Conservation (phyloP, 208 protist species). For the Trypanosoma scelopori region DNA sequence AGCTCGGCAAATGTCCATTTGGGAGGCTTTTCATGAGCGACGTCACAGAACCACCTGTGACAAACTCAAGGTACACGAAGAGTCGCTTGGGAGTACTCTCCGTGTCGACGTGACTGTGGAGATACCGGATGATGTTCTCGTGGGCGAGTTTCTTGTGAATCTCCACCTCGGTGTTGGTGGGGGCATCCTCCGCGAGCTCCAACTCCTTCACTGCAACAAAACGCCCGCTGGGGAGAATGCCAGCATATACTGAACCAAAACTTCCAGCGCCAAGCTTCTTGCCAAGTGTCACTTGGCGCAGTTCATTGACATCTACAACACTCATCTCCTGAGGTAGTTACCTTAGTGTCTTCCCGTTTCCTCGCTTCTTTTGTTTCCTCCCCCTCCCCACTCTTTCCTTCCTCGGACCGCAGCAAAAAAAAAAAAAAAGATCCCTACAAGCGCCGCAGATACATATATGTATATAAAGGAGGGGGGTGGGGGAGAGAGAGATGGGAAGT, state of each 20-base stretch:
- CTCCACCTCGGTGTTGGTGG: constrained; percentile 86
- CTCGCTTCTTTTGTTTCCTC: neutral
- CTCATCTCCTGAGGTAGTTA: constrained; percentile 30
- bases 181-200: constrained; percentile 80
- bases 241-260: constrained; percentile 88
- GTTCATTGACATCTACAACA: constrained; percentile 61
- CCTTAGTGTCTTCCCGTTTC: constrained; percentile 4
- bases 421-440: constrained; percentile 9
- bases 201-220: constrained; percentile 91
- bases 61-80: constrained; percentile 92
- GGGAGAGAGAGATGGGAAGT: neutral
- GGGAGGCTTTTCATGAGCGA: constrained; percentile 88
- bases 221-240: constrained; percentile 80
- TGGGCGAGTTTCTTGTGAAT: constrained; percentile 90
- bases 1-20: constrained; percentile 66
- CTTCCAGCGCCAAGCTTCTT: constrained; percentile 90
- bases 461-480: constrained; percentile 17
- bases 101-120: constrained; percentile 80
- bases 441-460: neutral
- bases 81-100: constrained; percentile 82
- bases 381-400: neutral
- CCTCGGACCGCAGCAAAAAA: constrained; percentile 1
- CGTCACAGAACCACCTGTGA: constrained; percentile 89
- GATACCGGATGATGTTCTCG: constrained; percentile 91
- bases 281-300: constrained; percentile 75